Evolutionary conservation across 139 green algal species (phyloP), one percentile per base, ranked within the genome.

Genomic region (Coccomyxa sp.): DNA sequence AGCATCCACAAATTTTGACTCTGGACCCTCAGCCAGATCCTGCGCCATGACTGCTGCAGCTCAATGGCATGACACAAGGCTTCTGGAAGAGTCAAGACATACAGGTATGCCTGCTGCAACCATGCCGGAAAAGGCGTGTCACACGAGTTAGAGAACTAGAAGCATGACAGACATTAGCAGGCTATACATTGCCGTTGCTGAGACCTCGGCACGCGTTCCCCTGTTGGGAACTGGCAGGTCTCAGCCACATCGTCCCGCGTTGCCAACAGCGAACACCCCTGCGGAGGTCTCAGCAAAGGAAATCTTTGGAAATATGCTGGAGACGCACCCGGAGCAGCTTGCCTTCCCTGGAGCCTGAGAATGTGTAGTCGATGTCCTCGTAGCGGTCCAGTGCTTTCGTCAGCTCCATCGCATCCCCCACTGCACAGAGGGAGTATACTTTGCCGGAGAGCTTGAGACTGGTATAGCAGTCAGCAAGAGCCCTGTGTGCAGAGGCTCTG

Each of bases 311-410:
- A 27, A 74, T 22, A 35, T 8, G 8, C 58, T 31, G 6, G 64
- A 31, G 29, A 29, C 64, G 7, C 55, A 86, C 74, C 74, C 88
- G 75, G 36, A 97, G 68, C 40, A 97, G 79, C 14, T 80, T 91
- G 35, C 44, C 68, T 74, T 97, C 93, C 6, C 93, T 79, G 54
- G 81, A 90, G 77, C 88, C 89, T 27, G 83, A 79, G 44, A 96
- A 95, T 39, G 78, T 86, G 41, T 95, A 40, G 82, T 96, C 93
- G 36, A 95, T 89, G 83, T 95, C 89, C 7, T 88, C 87, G 83
- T 96, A 97, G 68, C 87, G 87, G 36, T 97, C 91, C 31, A 97
- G 7, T 0, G 75, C 76, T 27, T 39, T 58, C 16, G 39, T 41
- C 36, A 85, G 76, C 6, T 55, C 70, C 14, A 58, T 41, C 50